Percentiles rank a stretch among this genome's conserved stretches.
phyloP scores from a whole-genome alignment of 495 filamentous ascomycete species.

The Penicillium antarcticum region DNA sequence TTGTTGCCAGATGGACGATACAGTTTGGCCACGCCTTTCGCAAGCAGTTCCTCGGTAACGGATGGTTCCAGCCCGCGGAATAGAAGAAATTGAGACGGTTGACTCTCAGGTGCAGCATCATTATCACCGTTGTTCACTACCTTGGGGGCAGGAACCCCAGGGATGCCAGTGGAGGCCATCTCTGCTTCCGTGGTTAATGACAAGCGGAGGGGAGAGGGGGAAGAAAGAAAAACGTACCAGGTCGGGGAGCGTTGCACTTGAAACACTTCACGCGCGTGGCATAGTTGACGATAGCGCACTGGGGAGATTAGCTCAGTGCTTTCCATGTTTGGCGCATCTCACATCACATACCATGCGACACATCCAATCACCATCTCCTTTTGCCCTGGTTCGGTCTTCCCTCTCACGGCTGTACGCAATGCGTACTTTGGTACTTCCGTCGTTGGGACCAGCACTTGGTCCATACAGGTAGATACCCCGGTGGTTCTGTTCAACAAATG shows the following conservation, averaged over 20 bases:
- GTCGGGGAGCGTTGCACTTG: constrained; percentile 67
- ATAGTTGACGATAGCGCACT: constrained; percentile 76
- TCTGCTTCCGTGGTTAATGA: constrained; percentile 19
- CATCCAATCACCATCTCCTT: constrained; percentile 71
- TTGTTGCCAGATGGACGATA: constrained; percentile 48
- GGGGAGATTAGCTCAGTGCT: constrained; percentile 1
- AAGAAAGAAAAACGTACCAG: constrained; percentile 49
- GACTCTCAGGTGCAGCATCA: constrained; percentile 71
- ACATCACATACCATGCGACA: constrained; percentile 58
- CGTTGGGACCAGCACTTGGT: constrained; percentile 40
- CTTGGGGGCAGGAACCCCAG: constrained; percentile 32
- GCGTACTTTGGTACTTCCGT: constrained; percentile 55
- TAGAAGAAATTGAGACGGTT: constrained; percentile 77
- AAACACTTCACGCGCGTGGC: constrained; percentile 67
- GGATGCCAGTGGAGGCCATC: constrained; percentile 23
- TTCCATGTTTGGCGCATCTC: not conserved
- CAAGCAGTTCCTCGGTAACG: constrained; percentile 73
- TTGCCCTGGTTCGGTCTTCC: constrained; percentile 48
- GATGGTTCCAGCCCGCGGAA: constrained; percentile 71
- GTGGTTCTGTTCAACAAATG: constrained; percentile 64
- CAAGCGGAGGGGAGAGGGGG: not conserved
- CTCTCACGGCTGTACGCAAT: constrained; percentile 58
- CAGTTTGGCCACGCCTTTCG: constrained; percentile 76
- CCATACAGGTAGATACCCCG: constrained; percentile 60
- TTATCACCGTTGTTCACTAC: constrained; percentile 70